phyloP scores from a whole-genome alignment of 257 asterid species.

The Nyctanthes arbortristis region DNA sequence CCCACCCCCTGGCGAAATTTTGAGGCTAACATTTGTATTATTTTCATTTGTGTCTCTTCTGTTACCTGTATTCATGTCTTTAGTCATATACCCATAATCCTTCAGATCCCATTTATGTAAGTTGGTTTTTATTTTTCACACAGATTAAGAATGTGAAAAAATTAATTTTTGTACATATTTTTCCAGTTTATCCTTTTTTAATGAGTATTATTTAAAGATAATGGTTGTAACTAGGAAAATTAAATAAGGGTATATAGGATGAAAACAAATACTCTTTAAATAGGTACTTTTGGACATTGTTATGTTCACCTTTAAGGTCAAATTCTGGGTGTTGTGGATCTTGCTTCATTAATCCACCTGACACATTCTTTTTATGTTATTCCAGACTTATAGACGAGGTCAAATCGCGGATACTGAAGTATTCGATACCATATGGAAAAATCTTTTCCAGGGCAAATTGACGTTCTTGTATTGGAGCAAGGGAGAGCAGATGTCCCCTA shows the following conservation, averaged over 20 bases:
- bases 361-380: conserved; percentile 10
- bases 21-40: no score
- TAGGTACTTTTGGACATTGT: no score
- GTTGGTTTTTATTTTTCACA: no score
- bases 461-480: conserved; percentile 74
- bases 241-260: no score
- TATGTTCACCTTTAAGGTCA: background rate
- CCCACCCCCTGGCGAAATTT: no score
- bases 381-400: conserved; percentile 60
- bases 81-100: no score
- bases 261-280: no score
- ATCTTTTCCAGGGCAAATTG: conserved; percentile 64
- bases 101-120: background rate
- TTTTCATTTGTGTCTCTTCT: background rate
- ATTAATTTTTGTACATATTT: background rate
- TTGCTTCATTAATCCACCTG: conserved; percentile 4
- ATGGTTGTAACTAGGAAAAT: no score
- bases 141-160: no score
- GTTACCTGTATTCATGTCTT: background rate
- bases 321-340: background rate
- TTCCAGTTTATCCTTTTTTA: no score
- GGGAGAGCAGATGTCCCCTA: conserved; percentile 85
- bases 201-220: no score
- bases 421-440: conserved; percentile 51
- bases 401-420: conserved; percentile 41